Evolutionary conservation across 2,329 filamentous ascomycete species (phyloP).

Genomic region (Botrytis paeoniae): DNA sequence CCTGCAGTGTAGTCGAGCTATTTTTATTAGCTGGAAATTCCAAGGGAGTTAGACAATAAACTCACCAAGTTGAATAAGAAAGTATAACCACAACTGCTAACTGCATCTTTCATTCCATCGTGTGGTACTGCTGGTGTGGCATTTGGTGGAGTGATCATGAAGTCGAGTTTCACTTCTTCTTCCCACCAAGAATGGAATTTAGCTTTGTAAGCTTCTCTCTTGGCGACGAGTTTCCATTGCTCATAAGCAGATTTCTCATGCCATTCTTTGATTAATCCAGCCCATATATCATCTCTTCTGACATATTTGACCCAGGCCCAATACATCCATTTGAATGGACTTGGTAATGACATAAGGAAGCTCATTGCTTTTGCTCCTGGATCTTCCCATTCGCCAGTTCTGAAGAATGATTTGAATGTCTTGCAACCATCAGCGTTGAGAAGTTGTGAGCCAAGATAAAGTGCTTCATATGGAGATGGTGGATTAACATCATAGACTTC

Average conservation of each 20-base stretch:
- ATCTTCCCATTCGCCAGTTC: slow-evolving; percentile 76
- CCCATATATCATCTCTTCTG: slow-evolving; percentile 72
- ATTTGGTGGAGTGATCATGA: slow-evolving; percentile 80
- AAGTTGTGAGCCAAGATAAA: slow-evolving; percentile 74
- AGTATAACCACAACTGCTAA: slow-evolving; percentile 86
- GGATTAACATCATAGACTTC: slow-evolving; percentile 65
- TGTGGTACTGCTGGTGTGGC: slow-evolving; percentile 87
- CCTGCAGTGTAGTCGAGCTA: slow-evolving; percentile 83
- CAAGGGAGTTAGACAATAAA: slow-evolving; percentile 23
- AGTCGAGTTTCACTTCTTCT: slow-evolving; percentile 66
- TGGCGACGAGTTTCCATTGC: slow-evolving; percentile 77
- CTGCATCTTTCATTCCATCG: slow-evolving; percentile 78
- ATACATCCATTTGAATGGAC: slow-evolving; percentile 77
- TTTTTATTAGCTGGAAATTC: background rate
- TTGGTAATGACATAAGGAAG: slow-evolving; percentile 69
- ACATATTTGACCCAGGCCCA: slow-evolving; percentile 88
- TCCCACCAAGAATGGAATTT: slow-evolving; percentile 88
- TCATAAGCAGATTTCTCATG: slow-evolving; percentile 70
- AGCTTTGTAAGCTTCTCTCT: slow-evolving; percentile 73
- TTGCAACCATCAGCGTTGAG: slow-evolving; percentile 81
- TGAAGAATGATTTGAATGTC: slow-evolving; percentile 75
- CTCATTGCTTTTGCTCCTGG: slow-evolving; percentile 72
- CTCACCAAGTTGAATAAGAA: slow-evolving; percentile 85
- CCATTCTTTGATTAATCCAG: slow-evolving; percentile 71
- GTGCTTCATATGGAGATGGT: slow-evolving; percentile 70